phyloP scores from a whole-genome alignment of 129 eudicot genomes.

The Flaveria robusta region DNA sequence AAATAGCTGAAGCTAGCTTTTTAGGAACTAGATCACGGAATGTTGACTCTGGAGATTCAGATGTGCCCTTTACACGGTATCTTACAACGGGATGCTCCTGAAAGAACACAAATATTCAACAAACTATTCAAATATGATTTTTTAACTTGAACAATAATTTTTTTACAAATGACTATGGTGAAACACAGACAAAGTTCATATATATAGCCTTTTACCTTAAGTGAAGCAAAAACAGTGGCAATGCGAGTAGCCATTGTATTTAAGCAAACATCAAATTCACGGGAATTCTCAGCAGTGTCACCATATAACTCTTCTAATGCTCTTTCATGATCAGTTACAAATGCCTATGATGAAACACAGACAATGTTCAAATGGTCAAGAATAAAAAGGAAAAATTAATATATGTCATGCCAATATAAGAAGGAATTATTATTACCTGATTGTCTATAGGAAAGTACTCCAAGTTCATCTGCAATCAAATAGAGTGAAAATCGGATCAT shows the following conservation, averaged over 20 bases:
- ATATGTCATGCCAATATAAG: background rate
- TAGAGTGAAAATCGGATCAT: constrained; percentile 19
- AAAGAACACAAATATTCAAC: constrained; percentile 23
- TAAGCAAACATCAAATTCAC: constrained; percentile 54
- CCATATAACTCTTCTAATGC: constrained; percentile 79
- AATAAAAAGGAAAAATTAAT: constrained; percentile 11
- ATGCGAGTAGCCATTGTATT: constrained; percentile 73
- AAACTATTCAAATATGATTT: constrained; percentile 20
- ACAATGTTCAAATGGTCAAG: constrained; percentile 13
- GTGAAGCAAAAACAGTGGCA: constrained; percentile 94
- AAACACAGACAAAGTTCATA: background rate
- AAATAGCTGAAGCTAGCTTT: constrained; percentile 75
- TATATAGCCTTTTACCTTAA: constrained; percentile 56
- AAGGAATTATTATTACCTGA: constrained; percentile 56
- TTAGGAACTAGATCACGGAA: constrained; percentile 62
- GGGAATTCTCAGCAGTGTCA: constrained; percentile 59
- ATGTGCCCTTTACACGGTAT: constrained; percentile 65
- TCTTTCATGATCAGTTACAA: constrained; percentile 80
- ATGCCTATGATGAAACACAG: constrained; percentile 53
- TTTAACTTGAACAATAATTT: background rate
- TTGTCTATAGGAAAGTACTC: constrained; percentile 92
- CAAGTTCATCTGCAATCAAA: constrained; percentile 84
- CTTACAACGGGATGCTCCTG: constrained; percentile 85
- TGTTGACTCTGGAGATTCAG: constrained; percentile 37
- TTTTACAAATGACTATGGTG: background rate